These are phyloP conservation scores for Drosera spatulata DNA, from an alignment of 179 eudicot species.

Conservation along the genomic window DNA sequence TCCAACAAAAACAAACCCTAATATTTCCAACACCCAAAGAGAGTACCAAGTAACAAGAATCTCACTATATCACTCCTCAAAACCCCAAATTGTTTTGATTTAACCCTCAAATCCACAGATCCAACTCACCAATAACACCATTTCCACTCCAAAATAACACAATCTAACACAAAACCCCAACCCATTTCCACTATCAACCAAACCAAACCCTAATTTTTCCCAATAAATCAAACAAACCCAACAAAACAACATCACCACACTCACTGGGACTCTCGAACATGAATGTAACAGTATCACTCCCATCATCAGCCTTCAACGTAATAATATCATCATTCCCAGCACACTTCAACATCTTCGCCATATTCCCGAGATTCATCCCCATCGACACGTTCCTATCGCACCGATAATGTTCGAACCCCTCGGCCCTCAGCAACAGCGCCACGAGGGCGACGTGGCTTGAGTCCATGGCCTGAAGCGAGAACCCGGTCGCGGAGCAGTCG, in stretches of 20 bases:
- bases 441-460: slow-evolving; percentile 76
- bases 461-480: slow-evolving; percentile 81
- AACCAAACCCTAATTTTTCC: background rate
- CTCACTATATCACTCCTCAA: too few species aligned
- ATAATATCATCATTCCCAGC: slow-evolving; percentile 74
- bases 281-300: slow-evolving; percentile 72
- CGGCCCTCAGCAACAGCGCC: slow-evolving; percentile 54
- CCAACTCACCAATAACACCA: too few species aligned
- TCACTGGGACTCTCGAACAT: slow-evolving; percentile 75
- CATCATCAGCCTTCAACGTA: slow-evolving; percentile 69
- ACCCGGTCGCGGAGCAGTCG: slow-evolving; percentile 66
- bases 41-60: background rate
- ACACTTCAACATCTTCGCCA: slow-evolving; percentile 65
- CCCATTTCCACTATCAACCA: too few species aligned
- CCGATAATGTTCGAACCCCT: slow-evolving; percentile 71
- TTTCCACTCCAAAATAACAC: too few species aligned
- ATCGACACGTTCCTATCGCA: slow-evolving; percentile 58
- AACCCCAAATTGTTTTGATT: too few species aligned
- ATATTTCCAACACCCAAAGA: background rate
- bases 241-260: slow-evolving; percentile 3
- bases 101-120: too few species aligned
- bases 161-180: too few species aligned
- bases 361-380: slow-evolving; percentile 64
- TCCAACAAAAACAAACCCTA: too few species aligned
- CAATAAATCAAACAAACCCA: too few species aligned